Evolutionary conservation across 106 monocot species (phyloP).

Genomic region (Dioscorea dumetorum): DNA sequence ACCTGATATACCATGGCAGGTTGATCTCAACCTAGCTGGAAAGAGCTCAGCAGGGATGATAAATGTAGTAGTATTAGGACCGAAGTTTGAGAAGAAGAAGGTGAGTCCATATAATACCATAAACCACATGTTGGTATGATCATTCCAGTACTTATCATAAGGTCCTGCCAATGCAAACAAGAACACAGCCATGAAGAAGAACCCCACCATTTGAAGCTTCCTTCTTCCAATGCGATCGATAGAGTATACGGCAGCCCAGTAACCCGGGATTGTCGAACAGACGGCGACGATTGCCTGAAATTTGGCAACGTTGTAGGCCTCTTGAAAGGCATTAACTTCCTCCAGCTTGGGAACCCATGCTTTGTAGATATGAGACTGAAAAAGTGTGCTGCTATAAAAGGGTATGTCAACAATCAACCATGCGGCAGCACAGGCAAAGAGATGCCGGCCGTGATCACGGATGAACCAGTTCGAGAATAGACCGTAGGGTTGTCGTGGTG

Average conservation of each 20-base stretch:
- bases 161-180: constrained; percentile 26
- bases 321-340: constrained; percentile 15
- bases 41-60: constrained; percentile 57
- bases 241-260: constrained; percentile 36
- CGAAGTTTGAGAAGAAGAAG: constrained; percentile 51
- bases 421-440: constrained; percentile 16
- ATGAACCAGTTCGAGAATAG: constrained; percentile 20
- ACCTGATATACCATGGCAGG: constrained; percentile 49
- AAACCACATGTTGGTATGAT: neutral
- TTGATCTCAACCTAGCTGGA: constrained; percentile 45
- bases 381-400: constrained; percentile 43
- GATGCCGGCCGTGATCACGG: constrained; percentile 8
- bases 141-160: constrained; percentile 9
- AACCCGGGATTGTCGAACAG: constrained; percentile 40
- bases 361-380: constrained; percentile 44
- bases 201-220: constrained; percentile 39
- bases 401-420: constrained; percentile 43
- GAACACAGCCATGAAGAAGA: constrained; percentile 48
- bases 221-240: constrained; percentile 48
- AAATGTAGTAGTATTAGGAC: constrained; percentile 49
- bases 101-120: constrained; percentile 11
- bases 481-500: neutral
- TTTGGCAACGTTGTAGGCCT: constrained; percentile 38
- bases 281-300: constrained; percentile 41
- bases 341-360: neutral